phyloP scores from a whole-genome alignment of 2,329 filamentous ascomycete genomes.

The Colletotrichum spinosum region DNA sequence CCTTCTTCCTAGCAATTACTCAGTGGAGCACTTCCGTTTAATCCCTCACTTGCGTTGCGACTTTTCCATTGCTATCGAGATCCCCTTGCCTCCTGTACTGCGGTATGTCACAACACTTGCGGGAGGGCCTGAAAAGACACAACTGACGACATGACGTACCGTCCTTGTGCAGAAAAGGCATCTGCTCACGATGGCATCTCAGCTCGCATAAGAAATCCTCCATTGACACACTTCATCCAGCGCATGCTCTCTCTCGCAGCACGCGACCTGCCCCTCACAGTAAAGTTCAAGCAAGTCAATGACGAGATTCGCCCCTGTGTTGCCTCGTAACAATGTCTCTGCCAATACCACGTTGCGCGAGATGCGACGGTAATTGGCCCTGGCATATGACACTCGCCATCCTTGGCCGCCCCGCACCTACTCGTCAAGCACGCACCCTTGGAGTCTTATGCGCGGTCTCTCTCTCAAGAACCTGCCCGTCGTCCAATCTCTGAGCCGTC shows the following conservation, averaged over 20 bases:
- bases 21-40: too few relatives aligned
- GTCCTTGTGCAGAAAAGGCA: not conserved
- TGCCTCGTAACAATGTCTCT: not conserved
- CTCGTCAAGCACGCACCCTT: constrained; percentile 2
- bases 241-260: too few relatives aligned
- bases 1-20: too few relatives aligned
- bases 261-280: not conserved
- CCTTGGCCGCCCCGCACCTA: constrained; percentile 9
- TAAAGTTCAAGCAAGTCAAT: not conserved
- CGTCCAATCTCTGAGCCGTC: constrained; percentile 19
- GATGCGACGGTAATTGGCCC: constrained; percentile 8
- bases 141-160: not conserved
- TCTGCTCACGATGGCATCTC: constrained; percentile 8
- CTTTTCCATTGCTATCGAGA: too few relatives aligned
- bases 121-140: not conserved
- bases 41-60: too few relatives aligned
- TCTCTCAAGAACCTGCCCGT: constrained; percentile 3
- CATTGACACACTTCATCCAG: too few relatives aligned
- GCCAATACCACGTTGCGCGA: constrained; percentile 14
- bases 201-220: too few relatives aligned
- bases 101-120: too few relatives aligned
- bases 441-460: constrained; percentile 6
- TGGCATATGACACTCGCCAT: not conserved
- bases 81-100: too few relatives aligned
- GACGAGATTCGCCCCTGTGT: not conserved